phyloP scores from a whole-genome alignment of 305 asterid species.

The Solanum hybrid region DNA sequence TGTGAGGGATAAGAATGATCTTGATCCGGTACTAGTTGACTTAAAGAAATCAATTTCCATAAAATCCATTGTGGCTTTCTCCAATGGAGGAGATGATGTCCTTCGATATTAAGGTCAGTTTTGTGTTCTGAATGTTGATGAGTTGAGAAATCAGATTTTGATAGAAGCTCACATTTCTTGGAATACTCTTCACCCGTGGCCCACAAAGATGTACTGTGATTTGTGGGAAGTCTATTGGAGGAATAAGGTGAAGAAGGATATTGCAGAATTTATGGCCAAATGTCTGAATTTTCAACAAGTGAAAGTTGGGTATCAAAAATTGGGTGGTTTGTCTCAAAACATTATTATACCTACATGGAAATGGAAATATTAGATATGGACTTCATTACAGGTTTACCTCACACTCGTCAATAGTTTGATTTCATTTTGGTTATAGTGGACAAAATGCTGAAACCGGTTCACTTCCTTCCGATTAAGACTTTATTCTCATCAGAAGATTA shows the following conservation, averaged over 20 bases:
- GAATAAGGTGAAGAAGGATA: not conserved
- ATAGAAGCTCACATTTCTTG: not conserved
- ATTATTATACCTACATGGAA: not conserved
- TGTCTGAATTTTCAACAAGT: not conserved
- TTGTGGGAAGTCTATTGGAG: not conserved
- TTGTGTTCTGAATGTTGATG: not conserved
- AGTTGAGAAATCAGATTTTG: not conserved
- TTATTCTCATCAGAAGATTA: not conserved
- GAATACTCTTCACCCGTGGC: not conserved
- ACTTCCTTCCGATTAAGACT: not conserved
- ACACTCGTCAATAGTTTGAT: not conserved
- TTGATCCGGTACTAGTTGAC: not conserved
- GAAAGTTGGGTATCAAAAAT: not conserved
- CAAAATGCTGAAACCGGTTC: not conserved
- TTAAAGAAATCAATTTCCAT: not conserved
- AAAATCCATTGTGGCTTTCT: not conserved
- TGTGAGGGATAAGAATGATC: not conserved
- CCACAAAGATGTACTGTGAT: not conserved
- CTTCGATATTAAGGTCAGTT: not conserved
- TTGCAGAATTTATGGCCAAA: too few relatives aligned
- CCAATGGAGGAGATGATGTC: not conserved
- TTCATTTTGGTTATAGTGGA: not conserved
- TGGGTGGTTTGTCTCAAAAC: not conserved
- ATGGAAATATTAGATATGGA: not conserved
- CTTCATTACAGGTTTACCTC: not conserved